Base-by-base conservation (phyloP, 2,329 filamentous ascomycete species). In the Neofusicoccum sp. region DNA sequence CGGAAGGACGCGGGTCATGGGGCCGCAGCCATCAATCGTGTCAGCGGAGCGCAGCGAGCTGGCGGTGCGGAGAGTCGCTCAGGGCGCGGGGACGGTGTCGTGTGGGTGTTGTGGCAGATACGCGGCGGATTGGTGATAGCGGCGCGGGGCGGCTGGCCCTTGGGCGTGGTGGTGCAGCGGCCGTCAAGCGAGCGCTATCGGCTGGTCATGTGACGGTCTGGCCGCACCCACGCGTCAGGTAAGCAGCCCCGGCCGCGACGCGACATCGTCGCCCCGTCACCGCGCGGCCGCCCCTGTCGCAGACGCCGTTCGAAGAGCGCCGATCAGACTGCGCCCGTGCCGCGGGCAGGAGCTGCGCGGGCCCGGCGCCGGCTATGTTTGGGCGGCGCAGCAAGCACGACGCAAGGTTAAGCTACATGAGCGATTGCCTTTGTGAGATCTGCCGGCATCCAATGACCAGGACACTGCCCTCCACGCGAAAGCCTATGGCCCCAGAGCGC, bases 21-120 rank as follows among this genome's bases (percentile, higher is more conserved):
- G 57, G 36, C 36, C 28, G 57, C 47, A 51, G 57, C 57, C 57
- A 60, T 60, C 57, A 60, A 60, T 60, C 57, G 57, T 24, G 36
- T 16, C n/a, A 9, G 51, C 51, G 38, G 51, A 26, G 33, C 6
- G 24, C 36, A 24, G 49, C 34, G 14, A 33, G 36, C 36, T 34
- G 34, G 49, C 49, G 49, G 34, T 6, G 49, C 14, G 33, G 14
- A 40, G 34, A 33, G 14, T 40, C 20, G 34, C 24, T 54, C 14
- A 30, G 30, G 45, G 9, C 26, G 48, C 49, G 28, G 26, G 34
- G 12, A 12, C 34, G 51, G 30, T 24, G 51, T 51, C 31, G 36
- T 24, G 51, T 31, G 57, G 45, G 36, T 51, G 45, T 41, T 31
- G 44, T 49, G 57, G 57, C 57, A 51, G 57, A 51, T 58, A 40